A percentile compares a stretch with the other conserved stretches of the same genome.
phyloP scores from a whole-genome alignment of 352 stramenopile genomes.

The Pythium brassicae region DNA sequence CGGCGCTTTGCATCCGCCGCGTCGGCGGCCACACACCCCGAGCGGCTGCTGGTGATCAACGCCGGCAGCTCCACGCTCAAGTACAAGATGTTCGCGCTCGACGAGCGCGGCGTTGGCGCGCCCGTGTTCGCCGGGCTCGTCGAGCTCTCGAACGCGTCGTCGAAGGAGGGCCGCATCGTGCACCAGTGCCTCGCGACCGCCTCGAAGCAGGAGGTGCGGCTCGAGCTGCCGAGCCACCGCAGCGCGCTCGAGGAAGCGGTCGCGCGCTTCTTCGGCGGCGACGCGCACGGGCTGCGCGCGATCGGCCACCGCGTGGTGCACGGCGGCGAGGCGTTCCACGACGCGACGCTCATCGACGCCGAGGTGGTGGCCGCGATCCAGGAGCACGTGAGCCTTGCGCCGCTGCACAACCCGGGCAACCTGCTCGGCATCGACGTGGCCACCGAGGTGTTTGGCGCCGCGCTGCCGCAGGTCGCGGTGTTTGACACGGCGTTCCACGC shows the following conservation, averaged over 20 bases:
- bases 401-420: conserved; percentile 87
- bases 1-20: neutral
- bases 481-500: conserved; percentile 91
- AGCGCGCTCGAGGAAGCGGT: conserved; percentile 57
- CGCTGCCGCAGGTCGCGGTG: conserved; percentile 73
- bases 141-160: conserved; percentile 62
- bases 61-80: conserved; percentile 81
- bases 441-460: conserved; percentile 60
- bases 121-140: conserved; percentile 73
- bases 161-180: conserved; percentile 56
- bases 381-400: conserved; percentile 60
- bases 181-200: conserved; percentile 51
- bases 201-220: conserved; percentile 47
- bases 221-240: conserved; percentile 50
- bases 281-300: conserved; percentile 51
- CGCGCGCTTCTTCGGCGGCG: conserved; percentile 49
- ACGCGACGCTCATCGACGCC: conserved; percentile 50
- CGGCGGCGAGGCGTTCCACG: conserved; percentile 71
- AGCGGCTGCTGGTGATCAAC: conserved; percentile 68
- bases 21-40: neutral
- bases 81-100: conserved; percentile 76
- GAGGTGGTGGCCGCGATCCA: conserved; percentile 52
- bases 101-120: conserved; percentile 26
- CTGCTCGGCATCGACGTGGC: conserved; percentile 83
- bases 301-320: conserved; percentile 89